A percentile compares a stretch with the other conserved stretches of the same genome.
Evolutionary conservation across 768 basidiomycete species (phyloP).

Genomic region (Boletus vinaceobasis): DNA sequence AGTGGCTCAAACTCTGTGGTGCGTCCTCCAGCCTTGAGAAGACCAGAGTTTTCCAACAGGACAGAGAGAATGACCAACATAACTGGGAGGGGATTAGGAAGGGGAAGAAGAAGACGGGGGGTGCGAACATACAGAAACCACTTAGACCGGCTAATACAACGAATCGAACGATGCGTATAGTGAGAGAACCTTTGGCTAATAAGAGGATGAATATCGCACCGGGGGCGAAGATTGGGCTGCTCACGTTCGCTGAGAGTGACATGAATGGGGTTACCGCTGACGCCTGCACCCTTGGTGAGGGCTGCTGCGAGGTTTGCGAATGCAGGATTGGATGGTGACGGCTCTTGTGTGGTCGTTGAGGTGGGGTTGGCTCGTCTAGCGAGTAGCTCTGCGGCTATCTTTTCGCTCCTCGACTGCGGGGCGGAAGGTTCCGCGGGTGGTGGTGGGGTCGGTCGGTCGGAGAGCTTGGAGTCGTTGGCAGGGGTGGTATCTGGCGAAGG

Average conservation of each 20-base stretch:
- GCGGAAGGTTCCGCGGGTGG: slow-evolving; percentile 6
- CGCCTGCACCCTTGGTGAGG: slow-evolving; percentile 41
- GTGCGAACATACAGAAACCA: slow-evolving; percentile 58
- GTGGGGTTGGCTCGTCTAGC: slow-evolving; percentile 21
- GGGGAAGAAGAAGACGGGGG: background rate
- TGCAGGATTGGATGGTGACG: slow-evolving; percentile 29
- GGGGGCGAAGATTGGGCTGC: slow-evolving; percentile 24
- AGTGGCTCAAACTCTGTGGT: slow-evolving; percentile 81
- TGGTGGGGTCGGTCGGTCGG: slow-evolving; percentile 12
- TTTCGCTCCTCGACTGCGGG: slow-evolving; percentile 36
- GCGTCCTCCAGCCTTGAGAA: slow-evolving; percentile 84
- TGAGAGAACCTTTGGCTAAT: slow-evolving; percentile 66
- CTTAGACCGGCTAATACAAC: slow-evolving; percentile 51
- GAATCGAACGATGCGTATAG: slow-evolving; percentile 61
- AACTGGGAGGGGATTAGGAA: slow-evolving; percentile 40
- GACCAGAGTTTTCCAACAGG: slow-evolving; percentile 88
- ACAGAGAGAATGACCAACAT: slow-evolving; percentile 84
- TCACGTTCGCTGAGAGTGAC: slow-evolving; percentile 81
- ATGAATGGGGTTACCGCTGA: slow-evolving; percentile 61
- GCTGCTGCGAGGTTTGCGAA: slow-evolving; percentile 42
- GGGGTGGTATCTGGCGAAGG: slow-evolving; percentile 12
- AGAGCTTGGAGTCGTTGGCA: slow-evolving; percentile 12
- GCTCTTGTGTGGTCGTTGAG: slow-evolving; percentile 5
- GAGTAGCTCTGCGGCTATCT: slow-evolving; percentile 42
- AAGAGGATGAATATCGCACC: background rate